A percentile compares a stretch with the other conserved stretches of the same genome.
These are phyloP conservation scores for Pseudopyricularia cyperi DNA, from an alignment of 2,329 filamentous ascomycete species.

Conservation along the genomic window DNA sequence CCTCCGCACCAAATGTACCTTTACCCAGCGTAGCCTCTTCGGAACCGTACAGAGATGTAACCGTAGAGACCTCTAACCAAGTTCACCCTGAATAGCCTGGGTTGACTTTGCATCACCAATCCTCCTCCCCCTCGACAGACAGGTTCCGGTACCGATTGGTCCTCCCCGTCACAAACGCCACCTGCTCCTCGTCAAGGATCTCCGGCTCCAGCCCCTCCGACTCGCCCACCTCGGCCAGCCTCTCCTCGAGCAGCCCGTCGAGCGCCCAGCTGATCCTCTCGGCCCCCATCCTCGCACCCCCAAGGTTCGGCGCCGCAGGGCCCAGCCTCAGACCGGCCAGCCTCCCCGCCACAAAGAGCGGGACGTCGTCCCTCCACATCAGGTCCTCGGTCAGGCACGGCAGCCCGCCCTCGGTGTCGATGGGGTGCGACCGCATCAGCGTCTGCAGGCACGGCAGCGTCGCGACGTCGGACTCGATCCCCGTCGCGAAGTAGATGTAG, in stretches of 20 bases:
- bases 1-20: too few relatives aligned
- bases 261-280: slow-evolving; percentile 8
- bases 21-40: too few relatives aligned
- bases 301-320: slow-evolving; percentile 7
- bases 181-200: not conserved
- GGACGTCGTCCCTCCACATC: slow-evolving; percentile 61
- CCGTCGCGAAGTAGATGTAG: slow-evolving; percentile 47
- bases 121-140: not conserved
- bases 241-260: slow-evolving; percentile 1
- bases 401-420: slow-evolving; percentile 50
- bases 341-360: slow-evolving; percentile 19
- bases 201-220: not conserved
- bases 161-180: slow-evolving; percentile 1
- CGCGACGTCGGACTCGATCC: slow-evolving; percentile 49
- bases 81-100: too few relatives aligned
- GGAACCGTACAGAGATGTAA: too few relatives aligned
- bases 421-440: slow-evolving; percentile 45
- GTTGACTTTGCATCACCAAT: not conserved
- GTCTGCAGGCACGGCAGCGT: slow-evolving; percentile 47
- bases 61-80: too few relatives aligned
- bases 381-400: slow-evolving; percentile 66
- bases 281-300: slow-evolving; percentile 7
- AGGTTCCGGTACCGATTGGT: slow-evolving; percentile 1
- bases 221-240: not conserved
- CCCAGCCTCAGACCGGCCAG: slow-evolving; percentile 9